Base-by-base conservation (phyloP, 331 rosid species). In the Spiraea crenata region DNA sequence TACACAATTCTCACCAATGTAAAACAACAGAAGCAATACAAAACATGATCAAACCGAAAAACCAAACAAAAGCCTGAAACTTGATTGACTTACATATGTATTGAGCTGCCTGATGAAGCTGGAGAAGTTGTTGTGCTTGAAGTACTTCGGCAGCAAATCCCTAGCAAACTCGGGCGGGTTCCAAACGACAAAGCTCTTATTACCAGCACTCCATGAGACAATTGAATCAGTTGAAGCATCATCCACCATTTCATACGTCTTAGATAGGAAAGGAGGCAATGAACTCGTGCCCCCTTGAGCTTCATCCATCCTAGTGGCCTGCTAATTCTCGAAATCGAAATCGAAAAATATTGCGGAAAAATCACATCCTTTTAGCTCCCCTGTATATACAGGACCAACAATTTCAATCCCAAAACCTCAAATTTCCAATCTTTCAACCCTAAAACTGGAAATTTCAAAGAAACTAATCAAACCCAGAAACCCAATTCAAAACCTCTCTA, bases 21-120 rank as follows among this genome's bases (percentile, higher is more conserved):
- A 20, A 75, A 40, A 61, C 49, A 58, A 15, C 19, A 17, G 6
- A 10, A 44, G 15, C 42, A 65, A 57, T 69, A 63, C 2, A 57
- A 65, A 42, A 74, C 5, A 50, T 10, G 67, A 25, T 25, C 31
- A 25, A 76, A 71, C 72, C 57, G 62, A 67, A 49, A 14, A 49
- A 14, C 34, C 17, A 72, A 45, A 47, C 47, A 40, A 77, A 62
- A 45, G 63, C 54, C 25, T n/a, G 72, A 56, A 51, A 54, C 52
- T 56, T 17, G 63, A 68, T 72, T 57, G 63, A 61, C 96, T 89
- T 86, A 91, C 99, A 76, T 95, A 91, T 69, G 96, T 95, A 74
- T 95, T 95, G 63, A 95, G 92, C 75, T 95, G 99, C 71, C 99
- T 80, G 66, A 89, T 85, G 80, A 93, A 93, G 82, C 99, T 93